A percentile compares a stretch with the other conserved stretches of the same genome.
phyloP scores from a whole-genome alignment of 495 filamentous ascomycete genomes.

The Xylaria palmicola region DNA sequence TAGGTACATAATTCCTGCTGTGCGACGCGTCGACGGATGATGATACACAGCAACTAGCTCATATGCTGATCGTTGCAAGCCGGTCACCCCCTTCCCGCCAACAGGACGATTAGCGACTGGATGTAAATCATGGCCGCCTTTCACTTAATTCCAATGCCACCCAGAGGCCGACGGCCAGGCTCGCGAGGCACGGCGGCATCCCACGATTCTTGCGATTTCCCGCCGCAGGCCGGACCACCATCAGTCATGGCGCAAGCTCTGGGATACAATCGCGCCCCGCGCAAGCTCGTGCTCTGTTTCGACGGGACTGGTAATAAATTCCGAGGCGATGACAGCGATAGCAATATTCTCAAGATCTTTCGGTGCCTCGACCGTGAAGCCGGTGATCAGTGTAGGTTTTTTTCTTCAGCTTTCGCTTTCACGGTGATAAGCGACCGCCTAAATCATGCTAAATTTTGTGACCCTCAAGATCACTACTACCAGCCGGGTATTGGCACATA shows the following conservation, averaged over 20 bases:
- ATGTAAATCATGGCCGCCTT: conserved; percentile 13
- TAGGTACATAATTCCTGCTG: not conserved
- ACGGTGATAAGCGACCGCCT: not conserved
- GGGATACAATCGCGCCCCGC: conserved; percentile 21
- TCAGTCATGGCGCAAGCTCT: conserved; percentile 15
- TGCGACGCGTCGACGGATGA: not conserved
- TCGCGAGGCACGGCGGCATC: conserved; percentile 12
- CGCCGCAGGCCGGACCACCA: not conserved
- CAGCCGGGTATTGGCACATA: conserved; percentile 87
- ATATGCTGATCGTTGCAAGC: not conserved
- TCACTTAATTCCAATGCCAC: conserved; percentile 14
- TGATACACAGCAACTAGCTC: not conserved
- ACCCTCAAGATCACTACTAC: conserved; percentile 60
- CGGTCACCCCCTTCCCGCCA: not conserved
- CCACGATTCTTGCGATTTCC: not conserved
- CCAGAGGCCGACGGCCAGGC: not conserved
- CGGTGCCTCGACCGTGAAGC: conserved; percentile 58
- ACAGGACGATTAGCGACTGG: not conserved
- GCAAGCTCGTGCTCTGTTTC: conserved; percentile 74
- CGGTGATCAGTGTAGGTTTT: conserved; percentile 48
- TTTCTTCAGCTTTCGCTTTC: not conserved
- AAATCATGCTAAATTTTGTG: conserved; percentile 15
- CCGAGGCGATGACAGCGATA: conserved; percentile 74
- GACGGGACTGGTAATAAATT: conserved; percentile 92
- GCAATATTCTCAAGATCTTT: conserved; percentile 88